phyloP scores from a whole-genome alignment of 1,139 yeast species.

The Yamadazyma mexicana region DNA sequence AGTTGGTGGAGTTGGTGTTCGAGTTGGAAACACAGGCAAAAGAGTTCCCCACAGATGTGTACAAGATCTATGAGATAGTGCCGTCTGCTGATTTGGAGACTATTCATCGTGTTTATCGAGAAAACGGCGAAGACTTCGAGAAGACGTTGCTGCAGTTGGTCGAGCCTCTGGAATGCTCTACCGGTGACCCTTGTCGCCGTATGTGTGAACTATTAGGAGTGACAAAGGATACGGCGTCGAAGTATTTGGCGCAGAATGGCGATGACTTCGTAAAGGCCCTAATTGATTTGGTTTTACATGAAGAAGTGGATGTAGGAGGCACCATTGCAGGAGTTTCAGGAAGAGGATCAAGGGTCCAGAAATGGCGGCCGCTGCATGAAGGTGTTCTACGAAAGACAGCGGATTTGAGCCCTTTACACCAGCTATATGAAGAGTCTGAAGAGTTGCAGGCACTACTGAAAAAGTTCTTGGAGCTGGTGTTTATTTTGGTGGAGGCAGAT shows the following conservation, averaged over 20 bases:
- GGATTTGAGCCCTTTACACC: conserved; percentile 16
- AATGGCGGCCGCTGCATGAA: conserved; percentile 12
- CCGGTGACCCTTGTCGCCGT: neutral
- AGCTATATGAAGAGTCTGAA: conserved; percentile 12
- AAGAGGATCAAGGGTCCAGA: neutral
- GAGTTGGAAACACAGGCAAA: neutral
- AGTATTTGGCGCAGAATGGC: conserved; percentile 11
- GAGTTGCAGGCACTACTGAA: conserved; percentile 1
- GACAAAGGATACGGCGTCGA: neutral
- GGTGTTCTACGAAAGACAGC: conserved; percentile 8
- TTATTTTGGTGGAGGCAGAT: neutral
- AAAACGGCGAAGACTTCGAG: conserved; percentile 4
- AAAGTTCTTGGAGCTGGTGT: neutral
- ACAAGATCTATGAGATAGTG: conserved; percentile 12
- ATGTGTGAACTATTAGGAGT: neutral
- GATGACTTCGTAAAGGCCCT: conserved; percentile 25
- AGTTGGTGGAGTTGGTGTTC: conserved; percentile 9
- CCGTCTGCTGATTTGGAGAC: conserved; percentile 7
- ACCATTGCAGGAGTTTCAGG: no score
- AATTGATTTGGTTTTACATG: conserved; percentile 27
- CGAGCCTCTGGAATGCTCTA: neutral
- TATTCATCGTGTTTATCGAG: conserved; percentile 3
- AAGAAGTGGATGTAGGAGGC: conserved; percentile 1
- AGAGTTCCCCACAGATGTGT: conserved; percentile 12
- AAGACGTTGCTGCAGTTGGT: conserved; percentile 3